These are phyloP conservation scores for Rehmannia glutinosa DNA, from an alignment of 257 asterid genomes.

Conservation along the genomic window DNA sequence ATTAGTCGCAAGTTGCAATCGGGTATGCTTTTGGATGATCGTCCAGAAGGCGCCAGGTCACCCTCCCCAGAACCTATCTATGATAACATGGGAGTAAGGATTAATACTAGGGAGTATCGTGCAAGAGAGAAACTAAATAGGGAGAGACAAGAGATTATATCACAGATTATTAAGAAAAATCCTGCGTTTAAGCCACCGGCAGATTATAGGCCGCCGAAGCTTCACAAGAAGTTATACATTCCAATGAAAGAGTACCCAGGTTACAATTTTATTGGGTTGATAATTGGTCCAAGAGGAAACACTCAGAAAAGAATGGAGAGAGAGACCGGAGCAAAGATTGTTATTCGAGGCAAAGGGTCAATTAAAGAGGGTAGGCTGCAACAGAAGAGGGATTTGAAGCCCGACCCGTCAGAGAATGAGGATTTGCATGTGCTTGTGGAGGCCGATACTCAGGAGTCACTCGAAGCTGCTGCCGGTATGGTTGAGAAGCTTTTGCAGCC, in stretches of 20 bases:
- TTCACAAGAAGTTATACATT: slow-evolving; percentile 82
- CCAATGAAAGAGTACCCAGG: slow-evolving; percentile 97
- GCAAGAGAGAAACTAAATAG: slow-evolving; percentile 81
- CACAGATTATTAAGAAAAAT: slow-evolving; percentile 80
- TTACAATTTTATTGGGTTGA: slow-evolving; percentile 85
- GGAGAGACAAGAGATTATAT: slow-evolving; percentile 90
- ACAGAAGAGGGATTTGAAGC: slow-evolving; percentile 83
- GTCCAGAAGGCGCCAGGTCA: slow-evolving; percentile 89
- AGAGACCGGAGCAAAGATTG: slow-evolving; percentile 96
- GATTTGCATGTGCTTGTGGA: slow-evolving; percentile 94
- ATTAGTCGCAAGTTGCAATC: slow-evolving; percentile 87
- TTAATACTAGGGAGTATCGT: slow-evolving; percentile 91
- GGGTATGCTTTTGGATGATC: slow-evolving; percentile 80
- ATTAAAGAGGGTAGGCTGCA: slow-evolving; percentile 92
- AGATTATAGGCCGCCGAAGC: slow-evolving; percentile 96
- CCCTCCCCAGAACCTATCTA: slow-evolving; percentile 97
- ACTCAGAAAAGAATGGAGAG: slow-evolving; percentile 97
- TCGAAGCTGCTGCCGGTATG: slow-evolving; percentile 95
- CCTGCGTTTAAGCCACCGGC: slow-evolving; percentile 97
- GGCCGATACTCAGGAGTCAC: slow-evolving; percentile 90
- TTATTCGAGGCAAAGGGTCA: slow-evolving; percentile 93
- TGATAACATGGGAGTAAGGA: slow-evolving; percentile 83
- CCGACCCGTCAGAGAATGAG: slow-evolving; percentile 86
- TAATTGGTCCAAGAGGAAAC: slow-evolving; percentile 94
- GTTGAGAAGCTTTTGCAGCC: slow-evolving; percentile 97